Base-by-base conservation (phyloP, 2,329 filamentous ascomycete species). In the Juglanconis sp. region DNA sequence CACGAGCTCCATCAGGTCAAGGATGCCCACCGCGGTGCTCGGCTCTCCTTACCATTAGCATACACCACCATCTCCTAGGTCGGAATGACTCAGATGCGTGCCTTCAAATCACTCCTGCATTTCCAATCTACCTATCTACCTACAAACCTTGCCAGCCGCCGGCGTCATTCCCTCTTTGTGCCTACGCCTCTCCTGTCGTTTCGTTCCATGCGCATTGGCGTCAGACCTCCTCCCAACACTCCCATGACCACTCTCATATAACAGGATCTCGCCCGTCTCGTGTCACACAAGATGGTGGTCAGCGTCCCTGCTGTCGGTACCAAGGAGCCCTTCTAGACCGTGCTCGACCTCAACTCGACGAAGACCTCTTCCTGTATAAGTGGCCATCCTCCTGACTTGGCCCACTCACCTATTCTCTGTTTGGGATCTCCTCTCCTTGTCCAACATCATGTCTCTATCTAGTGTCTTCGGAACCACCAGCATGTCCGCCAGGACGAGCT, bases 41-140 rank as follows among this genome's bases (percentile, higher is more conserved):
- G 60, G 52, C n/a, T 62, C 53, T 40, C 38, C 52, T 52, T 62
- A 48, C 57, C 60, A 3, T 62, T 49, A 56, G 49, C 11, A 42
- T 42, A 42, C 38, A 42, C 40, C 46, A 49, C 38, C n/a, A 46
- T 60, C 40, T 56, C 57, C 60, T 56, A 46, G 53, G 24, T 35
- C 57, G 57, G 42, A 53, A 60, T 60, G 60, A 60, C 57, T 60
- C 60, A 62, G 52, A 55, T 56, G 50, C 35, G 48, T 56, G 50
- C 32, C 47, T 52, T 60, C 31, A 42, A 50, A 46, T 36, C 40
- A 5, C 6, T 30, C 56, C 35, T 46, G 40, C 34, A 62, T 62
- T 50, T 48, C 31, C 42, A 56, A 56, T 46, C 35, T 42, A 15
- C 30, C 34, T 2, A 6, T 51, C 34, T 46, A n/a, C 24, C 36